A percentile compares a stretch with the other conserved stretches of the same genome.
These are phyloP conservation scores for Ampelocalamus luodianensis DNA, from an alignment of 176 grass and related monocot species.

Conservation along the genomic window DNA sequence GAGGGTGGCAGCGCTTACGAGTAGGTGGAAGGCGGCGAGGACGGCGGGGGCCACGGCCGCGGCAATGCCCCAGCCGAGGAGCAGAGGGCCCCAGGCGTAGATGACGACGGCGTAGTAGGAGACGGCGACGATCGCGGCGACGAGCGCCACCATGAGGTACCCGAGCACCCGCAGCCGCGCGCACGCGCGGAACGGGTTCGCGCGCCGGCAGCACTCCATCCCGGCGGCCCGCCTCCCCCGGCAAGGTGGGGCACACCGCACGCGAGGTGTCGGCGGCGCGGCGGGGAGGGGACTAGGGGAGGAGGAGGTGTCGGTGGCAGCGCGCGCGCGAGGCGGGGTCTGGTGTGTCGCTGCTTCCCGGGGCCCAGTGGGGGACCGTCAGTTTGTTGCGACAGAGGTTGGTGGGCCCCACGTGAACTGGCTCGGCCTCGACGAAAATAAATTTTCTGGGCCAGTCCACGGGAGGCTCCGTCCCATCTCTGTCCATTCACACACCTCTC, in stretches of 20 bases:
- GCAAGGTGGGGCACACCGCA: background rate
- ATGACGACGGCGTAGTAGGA: constrained; percentile 88
- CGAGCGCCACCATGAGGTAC: constrained; percentile 71
- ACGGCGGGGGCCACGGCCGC: constrained; percentile 46
- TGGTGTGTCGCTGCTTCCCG: background rate
- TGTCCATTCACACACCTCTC: no score
- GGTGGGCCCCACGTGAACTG: background rate
- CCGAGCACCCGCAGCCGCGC: constrained; percentile 58
- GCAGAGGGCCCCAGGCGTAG: constrained; percentile 69
- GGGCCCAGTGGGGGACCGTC: background rate
- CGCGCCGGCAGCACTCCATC: constrained; percentile 63
- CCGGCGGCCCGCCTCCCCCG: background rate
- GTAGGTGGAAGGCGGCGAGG: constrained; percentile 64
- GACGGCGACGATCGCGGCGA: constrained; percentile 60
- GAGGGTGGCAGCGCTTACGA: constrained; percentile 48
- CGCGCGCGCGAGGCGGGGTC: background rate
- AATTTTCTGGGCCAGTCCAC: no score
- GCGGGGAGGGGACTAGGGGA: background rate
- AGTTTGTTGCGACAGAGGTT: background rate
- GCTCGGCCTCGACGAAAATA: background rate
- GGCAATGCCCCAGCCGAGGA: constrained; percentile 34
- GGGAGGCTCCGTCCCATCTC: no score
- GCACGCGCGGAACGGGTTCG: constrained; percentile 77
- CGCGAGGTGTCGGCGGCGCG: background rate
- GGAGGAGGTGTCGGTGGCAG: constrained; percentile 20